Evolutionary conservation across 2,329 filamentous ascomycete genomes (phyloP), one percentile per base, ranked within the genome.

Genomic region (Orbilia quercus): DNA sequence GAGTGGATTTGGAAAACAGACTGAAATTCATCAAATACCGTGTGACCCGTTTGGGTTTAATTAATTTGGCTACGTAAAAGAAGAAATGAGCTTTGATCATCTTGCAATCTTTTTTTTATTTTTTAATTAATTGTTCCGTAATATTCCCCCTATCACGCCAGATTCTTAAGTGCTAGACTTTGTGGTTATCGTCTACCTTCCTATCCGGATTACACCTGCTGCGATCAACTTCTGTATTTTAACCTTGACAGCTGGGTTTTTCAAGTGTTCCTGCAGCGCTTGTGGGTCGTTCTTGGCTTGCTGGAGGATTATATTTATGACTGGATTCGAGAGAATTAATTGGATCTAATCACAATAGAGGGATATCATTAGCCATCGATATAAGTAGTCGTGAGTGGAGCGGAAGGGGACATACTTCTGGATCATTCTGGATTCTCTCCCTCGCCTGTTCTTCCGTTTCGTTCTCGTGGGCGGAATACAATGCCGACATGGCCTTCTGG

Each of bases 261-360:
- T 91, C 91, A 99, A 96, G 82, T 99, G 96, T 81, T 99, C 94
- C 80, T 96, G 90, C 75, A 99, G 87, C 48, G 95, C 95, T 53
- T 90, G 90, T 16, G 95, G 95, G 79, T 99, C 91, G 63, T 88
- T 88, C 85, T 98, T 96, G 48, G 95, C 95, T 83, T 99, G 95
- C 81, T 98, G 93, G 65, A 98, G 87, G 77, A 97, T 97, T 76
- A 90, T 90, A 83, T 99, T 92, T 94, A 99, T 98, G 80, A 99
- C 89, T 14, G 95, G 95, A 80, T 99, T 95, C 81, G 93, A 89
- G 82, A 98, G 91, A 79, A 97, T 94, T 75, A 84, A 82, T 86
- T 96, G 91, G 80, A 98, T 96, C 89, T 85, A 75, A n/a, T n/a
- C 18, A 23, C 2, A 48, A 51, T 76, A 62, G 25, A 31, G 5